Base-by-base conservation (phyloP, 2,329 filamentous ascomycete genomes). In the Penicillium fuscoglaucum region DNA sequence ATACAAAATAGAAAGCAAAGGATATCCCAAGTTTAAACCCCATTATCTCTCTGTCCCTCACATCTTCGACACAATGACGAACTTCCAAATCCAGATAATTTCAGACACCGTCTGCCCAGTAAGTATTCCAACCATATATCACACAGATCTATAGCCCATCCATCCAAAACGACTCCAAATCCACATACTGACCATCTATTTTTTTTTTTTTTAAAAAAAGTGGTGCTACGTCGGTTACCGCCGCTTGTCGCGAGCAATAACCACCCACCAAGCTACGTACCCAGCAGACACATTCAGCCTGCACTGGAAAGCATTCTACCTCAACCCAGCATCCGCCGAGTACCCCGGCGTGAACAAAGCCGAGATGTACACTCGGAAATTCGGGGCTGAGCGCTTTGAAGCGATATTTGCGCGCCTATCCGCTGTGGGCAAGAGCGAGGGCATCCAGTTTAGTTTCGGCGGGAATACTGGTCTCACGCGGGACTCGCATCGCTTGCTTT, bases 181-280 rank as follows among this genome's bases (percentile, higher is more conserved):
- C n/a, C 43, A 47, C 46, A 33, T 50, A 29, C 19, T 55, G 46
- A 53, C 45, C 24, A 10, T 19, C 57, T 52, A 28, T 29, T 26
- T 26, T 21, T 21, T 19, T 21, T 21, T 19, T 5, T 55, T 46
- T 21, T 62, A 29, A 31, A 52, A 54, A 54, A 57, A 77, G 70
- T 77, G 85, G 83, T 90, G 91, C 81, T 95, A 92, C 73, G 80
- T 96, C 17, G 91, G 91, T 74, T 89, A 90, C 71, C 86, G 86
- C 62, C 87, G 90, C 39, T 84, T 96, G 40, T 84, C 88, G 51
- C 83, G 83, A 61, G 90, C 89, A 61, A 93, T 96, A 60, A 72
- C 79, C 9, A 74, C 83, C 31, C 90, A 90, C 78, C 83, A 84
- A 68, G 79, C 83, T 67, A 79, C 81, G 40, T 80, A 90, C 65